Evolutionary conservation across 805 yeast species (phyloP).

Genomic region (Ogataea trehalophila): DNA sequence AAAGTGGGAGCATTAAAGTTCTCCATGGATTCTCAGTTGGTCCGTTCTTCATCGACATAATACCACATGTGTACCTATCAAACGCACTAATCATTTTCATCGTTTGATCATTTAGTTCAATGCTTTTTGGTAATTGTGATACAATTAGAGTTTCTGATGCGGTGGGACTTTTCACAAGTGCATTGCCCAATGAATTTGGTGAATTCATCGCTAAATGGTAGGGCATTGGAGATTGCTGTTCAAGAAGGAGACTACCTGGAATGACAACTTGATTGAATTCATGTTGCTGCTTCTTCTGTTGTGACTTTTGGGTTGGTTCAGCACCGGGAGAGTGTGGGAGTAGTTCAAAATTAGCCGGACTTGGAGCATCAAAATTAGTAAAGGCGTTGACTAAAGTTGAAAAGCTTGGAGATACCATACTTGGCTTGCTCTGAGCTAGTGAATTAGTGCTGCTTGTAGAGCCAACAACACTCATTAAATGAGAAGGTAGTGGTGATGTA

Average conservation of each 20-base stretch:
- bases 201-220: background rate
- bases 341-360: constrained; percentile 22
- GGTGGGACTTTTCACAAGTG: background rate
- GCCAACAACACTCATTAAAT: background rate
- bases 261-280: constrained; percentile 2
- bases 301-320: background rate
- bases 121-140: constrained; percentile 16
- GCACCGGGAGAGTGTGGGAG: constrained; percentile 8
- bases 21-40: constrained; percentile 69
- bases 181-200: background rate
- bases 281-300: background rate
- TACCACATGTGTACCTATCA: constrained; percentile 43
- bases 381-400: constrained; percentile 25
- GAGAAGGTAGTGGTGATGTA: constrained; percentile 9
- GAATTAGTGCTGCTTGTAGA: background rate
- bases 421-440: constrained; percentile 1
- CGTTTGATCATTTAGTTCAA: constrained; percentile 27
- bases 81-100: constrained; percentile 32
- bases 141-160: constrained; percentile 1
- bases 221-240: constrained; percentile 5
- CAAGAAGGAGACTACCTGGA: constrained; percentile 11
- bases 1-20: constrained; percentile 49
- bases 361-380: constrained; percentile 24
- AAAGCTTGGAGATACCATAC: constrained; percentile 22
- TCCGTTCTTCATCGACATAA: constrained; percentile 62